Evolutionary conservation across 495 filamentous ascomycete species (phyloP), one percentile per base, ranked within the genome.

Genomic region (Coniosporium apollinis): DNA sequence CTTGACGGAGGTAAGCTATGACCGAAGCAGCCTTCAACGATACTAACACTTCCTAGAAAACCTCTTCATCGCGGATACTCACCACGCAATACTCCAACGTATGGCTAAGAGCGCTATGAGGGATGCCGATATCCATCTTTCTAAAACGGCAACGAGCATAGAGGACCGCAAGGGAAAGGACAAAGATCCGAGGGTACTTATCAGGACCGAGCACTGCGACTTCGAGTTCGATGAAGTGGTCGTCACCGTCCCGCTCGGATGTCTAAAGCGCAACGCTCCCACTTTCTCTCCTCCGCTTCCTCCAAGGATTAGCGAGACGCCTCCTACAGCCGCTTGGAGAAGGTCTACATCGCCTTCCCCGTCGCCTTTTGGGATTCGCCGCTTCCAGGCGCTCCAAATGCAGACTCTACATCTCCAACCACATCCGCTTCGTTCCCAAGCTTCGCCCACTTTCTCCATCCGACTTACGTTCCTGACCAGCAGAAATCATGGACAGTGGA

Each of bases 201-300:
- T 13, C 9, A 10, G 5, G 14, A 17, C 30, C 10, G 42, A 34
- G 14, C 16, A 17, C 8, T 13, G 14, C 21, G 7, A 25, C 5
- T 11, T 1, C 8, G 11, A 35, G 7, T 45, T 45, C 33, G 41
- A 45, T 16, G 42, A 45, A 19, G 42, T 45, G 11, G 17, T 45
- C 3, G 19, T 45, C 11, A 45, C 42, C 5, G 10, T 20, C 4
- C 42, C 42, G 25, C 28, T 45, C 5, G 42, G 42, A 6, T 45
- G 42, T 22, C 33, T 45, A 9, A 45, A 45, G 30, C 3, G 15
- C n/a, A 24, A 45, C 32, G 30, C 43, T 18, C 15, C 13, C 16
- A 18, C 28, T 14, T 45, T 45, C 31, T 10, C 2, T 4, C 42
- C 42, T n/a, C 31, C 42, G n/a, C 19, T 45, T 8, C 31, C 42